Evolutionary conservation across 805 yeast genomes (phyloP), one percentile per base, ranked within the genome.

Genomic region (Allodekkera sacchari): DNA sequence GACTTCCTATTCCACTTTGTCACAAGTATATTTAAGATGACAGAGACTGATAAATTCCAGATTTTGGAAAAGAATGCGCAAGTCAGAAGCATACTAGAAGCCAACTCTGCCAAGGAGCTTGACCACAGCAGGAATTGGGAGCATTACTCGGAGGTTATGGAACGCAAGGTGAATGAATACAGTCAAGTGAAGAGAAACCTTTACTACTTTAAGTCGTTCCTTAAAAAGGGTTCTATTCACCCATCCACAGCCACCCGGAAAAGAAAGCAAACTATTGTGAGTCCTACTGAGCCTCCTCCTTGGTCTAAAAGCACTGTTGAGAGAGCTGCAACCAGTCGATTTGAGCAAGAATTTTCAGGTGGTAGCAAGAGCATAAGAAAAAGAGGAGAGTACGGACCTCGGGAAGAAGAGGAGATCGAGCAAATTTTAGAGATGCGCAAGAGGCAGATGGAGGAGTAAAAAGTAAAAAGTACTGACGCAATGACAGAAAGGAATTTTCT

Each of bases 41-140:
- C 71, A 1, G 95, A 88, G 44, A 75, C 84, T 7, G 95, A 84
- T 37, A 58, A 73, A 12, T 92, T 85, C 61, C 85, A 82, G 43
- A 63, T 73, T 12, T 65, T 83, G 34, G 98, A 92, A 54, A 73
- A 74, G 47, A 81, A 77, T 46, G 57, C 71, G 12, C 71, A 65
- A 9, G 61, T 88, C 47, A 68, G 92, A 44, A 70, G 71, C 40
- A 64, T 70, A 25, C 66, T 92, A 45, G 97, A 92, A 53, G 54
- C 70, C 18, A 78, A 69, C 25, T 79, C 96, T 0, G 78, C 66
- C 46, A 64, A 64, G 18, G 94, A 87, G 41, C 64, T 92, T 53
- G 61, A 68, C 31, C 92, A 83, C 50, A 79, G 94, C 3, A 82
- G 94, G 94, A 68, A 68, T 4, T 75, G 80, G 74, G 37, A 50